Conservation (phyloP, 2,329 filamentous ascomycete genomes). For the Periconia sp. region DNA sequence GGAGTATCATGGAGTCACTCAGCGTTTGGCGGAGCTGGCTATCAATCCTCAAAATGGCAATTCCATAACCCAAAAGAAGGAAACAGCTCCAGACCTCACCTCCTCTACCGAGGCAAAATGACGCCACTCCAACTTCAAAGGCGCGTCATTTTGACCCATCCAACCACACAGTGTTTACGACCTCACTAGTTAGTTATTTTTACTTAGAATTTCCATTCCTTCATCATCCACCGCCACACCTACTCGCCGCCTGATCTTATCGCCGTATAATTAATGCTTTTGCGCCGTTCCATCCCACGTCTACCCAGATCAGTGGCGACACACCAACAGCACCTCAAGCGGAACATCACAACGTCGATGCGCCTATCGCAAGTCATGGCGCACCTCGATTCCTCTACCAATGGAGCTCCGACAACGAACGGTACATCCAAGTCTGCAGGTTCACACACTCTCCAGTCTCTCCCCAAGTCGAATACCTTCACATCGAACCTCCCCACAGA, state of each 20-base stretch:
- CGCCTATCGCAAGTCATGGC: constrained; percentile 49
- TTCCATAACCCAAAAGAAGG: too few relatives aligned
- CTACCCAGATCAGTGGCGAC: not conserved
- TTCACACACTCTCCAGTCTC: constrained; percentile 47
- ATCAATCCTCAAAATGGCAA: too few relatives aligned
- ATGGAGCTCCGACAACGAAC: constrained; percentile 13
- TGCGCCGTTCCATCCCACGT: not conserved
- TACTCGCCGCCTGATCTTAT: not conserved
- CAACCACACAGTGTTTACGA: not conserved
- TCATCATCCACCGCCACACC: not conserved
- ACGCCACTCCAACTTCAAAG: not conserved
- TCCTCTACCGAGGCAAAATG: constrained; percentile 1
- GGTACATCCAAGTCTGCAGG: constrained; percentile 10
- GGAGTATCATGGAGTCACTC: too few relatives aligned
- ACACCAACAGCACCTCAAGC: not conserved
- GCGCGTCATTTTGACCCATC: constrained; percentile 4
- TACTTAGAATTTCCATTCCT: not conserved
- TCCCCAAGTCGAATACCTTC: constrained; percentile 67
- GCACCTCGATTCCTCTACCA: constrained; percentile 38
- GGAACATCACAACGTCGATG: constrained; percentile 18
- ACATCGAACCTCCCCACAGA: constrained; percentile 74
- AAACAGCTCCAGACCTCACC: not conserved
- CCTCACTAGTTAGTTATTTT: not conserved
- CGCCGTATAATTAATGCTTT: not conserved
- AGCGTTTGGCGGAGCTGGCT: too few relatives aligned